Evolutionary conservation across 192 early-diverging fungal species (phyloP), one percentile per base, ranked within the genome.

Genomic region (Backusella psychrophila): DNA sequence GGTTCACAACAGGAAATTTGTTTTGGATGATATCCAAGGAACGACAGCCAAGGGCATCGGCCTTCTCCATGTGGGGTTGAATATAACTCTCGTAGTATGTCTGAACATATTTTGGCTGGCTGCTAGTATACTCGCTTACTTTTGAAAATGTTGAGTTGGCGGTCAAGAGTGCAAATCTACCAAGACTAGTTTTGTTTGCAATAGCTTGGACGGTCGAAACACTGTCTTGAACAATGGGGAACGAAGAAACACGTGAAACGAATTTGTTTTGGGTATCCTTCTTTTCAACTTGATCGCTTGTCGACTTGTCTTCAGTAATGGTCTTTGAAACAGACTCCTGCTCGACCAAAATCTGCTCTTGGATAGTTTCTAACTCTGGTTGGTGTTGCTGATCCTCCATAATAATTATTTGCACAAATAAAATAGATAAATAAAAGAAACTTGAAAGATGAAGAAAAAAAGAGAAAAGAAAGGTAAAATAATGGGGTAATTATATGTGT

Each of bases 1-100:
- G 81, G 35, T 79, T 86, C 39, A 93, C 84, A 63, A 91, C 85
- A 9, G 93, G 93, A 82, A 91, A 89, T 46, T 78, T 84, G 4
- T 73, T 77, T 73, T 92, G 90, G 39, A 94, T 72, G 12, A 87
- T 53, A 72, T 91, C 90, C n/a, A 94, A 84, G 15, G 91, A 91
- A 31, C 85, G 83, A 29, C 86, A 87, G 36, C 90, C 92, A 29
- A 91, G 80, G 12, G 85, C 75, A 74, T 94, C 92, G 9, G 89
- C 87, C 17, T 83, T 86, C 59, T 82, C 78, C 33, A 93, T 77
- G 36, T 91, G 91, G 52, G 84, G 82, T 75, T 90, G 90, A 46
- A 94, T 67, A 66, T 81, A 81, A 21, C n/a, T 77, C 38, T 81
- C 33, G 67, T 81, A 81, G 68, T 77, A 77, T 34, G 76, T 68